Conservation (phyloP, 495 filamentous ascomycete genomes). For the Paragyromitra xinjiangensis region DNA sequence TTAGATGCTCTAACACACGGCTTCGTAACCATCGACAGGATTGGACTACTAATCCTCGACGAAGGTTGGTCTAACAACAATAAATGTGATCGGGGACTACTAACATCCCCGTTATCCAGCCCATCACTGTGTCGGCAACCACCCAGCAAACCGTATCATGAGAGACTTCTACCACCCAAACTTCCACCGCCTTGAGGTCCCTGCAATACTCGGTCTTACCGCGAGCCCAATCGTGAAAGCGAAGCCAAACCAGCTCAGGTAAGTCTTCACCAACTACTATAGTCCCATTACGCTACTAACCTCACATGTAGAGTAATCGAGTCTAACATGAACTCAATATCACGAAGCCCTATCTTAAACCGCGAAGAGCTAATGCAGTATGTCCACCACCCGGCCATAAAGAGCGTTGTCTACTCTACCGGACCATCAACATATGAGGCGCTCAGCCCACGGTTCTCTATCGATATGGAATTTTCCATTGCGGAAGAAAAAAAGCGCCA, state of each 20-base stretch:
- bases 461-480: not conserved
- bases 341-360: constrained; percentile 73
- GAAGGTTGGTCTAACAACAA: constrained; percentile 69
- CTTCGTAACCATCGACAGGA: constrained; percentile 73
- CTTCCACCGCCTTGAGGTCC: constrained; percentile 62
- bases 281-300: not conserved
- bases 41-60: constrained; percentile 83
- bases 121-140: constrained; percentile 71
- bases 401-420: constrained; percentile 62
- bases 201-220: constrained; percentile 81
- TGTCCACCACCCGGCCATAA: constrained; percentile 72
- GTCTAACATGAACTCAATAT: constrained; percentile 74
- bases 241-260: constrained; percentile 63
- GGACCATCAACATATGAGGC: not conserved
- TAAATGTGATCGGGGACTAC: constrained; percentile 7
- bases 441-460: not conserved
- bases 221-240: constrained; percentile 80
- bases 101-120: constrained; percentile 63
- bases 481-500: not conserved
- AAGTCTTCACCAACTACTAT: constrained; percentile 17
- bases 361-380: constrained; percentile 73
- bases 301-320: constrained; percentile 68
- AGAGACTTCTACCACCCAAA: constrained; percentile 73
- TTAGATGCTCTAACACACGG: constrained; percentile 80
- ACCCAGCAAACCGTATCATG: constrained; percentile 82